phyloP scores from a whole-genome alignment of 1,284 basidiomycete species.

The Ustilago trichophora region DNA sequence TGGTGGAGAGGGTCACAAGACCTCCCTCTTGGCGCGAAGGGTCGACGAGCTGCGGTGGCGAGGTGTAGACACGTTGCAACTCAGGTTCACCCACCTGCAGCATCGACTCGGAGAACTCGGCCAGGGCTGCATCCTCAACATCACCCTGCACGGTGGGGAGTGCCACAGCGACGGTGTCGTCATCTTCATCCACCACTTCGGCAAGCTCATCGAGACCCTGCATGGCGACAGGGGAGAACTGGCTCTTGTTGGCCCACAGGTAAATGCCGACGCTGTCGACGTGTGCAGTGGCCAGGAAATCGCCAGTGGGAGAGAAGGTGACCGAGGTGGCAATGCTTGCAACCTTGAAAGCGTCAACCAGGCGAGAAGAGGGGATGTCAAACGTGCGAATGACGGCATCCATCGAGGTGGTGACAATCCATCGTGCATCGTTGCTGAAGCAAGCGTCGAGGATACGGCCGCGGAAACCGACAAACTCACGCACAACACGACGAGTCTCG shows the following conservation, averaged over 20 bases:
- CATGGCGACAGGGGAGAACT: conserved; percentile 86
- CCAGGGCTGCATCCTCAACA: conserved; percentile 73
- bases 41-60: conserved; percentile 70
- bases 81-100: conserved; percentile 47
- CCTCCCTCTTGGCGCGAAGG: conserved; percentile 17
- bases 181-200: conserved; percentile 68
- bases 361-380: conserved; percentile 88
- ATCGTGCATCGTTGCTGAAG: conserved; percentile 92
- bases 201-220: conserved; percentile 81
- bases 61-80: conserved; percentile 55
- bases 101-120: conserved; percentile 73
- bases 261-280: conserved; percentile 92
- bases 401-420: conserved; percentile 86
- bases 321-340: conserved; percentile 89
- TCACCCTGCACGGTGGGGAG: conserved; percentile 48
- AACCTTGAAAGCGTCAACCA: conserved; percentile 92
- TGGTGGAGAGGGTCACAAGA: conserved; percentile 82
- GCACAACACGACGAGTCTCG: conserved; percentile 84
- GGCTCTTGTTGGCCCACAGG: conserved; percentile 96
- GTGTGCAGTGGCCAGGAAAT: conserved; percentile 94
- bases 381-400: conserved; percentile 94
- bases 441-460: conserved; percentile 58
- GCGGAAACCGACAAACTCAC: conserved; percentile 74
- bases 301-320: conserved; percentile 90
- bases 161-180: conserved; percentile 15